A percentile compares a stretch with the other conserved stretches of the same genome.
These are phyloP conservation scores for Apiotrichum mycotoxinovorans DNA, from an alignment of 1,284 basidiomycete species.

Conservation along the genomic window DNA sequence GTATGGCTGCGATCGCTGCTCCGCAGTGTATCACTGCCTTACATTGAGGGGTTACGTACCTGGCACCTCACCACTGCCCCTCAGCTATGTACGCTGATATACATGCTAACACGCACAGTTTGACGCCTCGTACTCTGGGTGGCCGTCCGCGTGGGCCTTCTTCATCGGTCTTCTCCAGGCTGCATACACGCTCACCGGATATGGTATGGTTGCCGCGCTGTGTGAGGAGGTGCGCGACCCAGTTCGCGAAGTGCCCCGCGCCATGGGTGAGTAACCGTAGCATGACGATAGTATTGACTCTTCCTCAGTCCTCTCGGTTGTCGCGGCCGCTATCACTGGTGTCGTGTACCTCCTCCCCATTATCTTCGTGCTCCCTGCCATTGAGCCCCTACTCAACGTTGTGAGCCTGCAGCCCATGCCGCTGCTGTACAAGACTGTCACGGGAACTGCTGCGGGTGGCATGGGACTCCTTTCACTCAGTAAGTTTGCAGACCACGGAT, in stretches of 20 bases:
- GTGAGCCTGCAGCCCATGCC: conserved; percentile 53
- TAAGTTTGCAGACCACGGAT: conserved; percentile 14
- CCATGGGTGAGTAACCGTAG: conserved; percentile 28
- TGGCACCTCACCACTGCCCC: no score
- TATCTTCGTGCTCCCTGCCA: conserved; percentile 50
- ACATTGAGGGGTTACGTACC: no score
- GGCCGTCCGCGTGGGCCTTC: conserved; percentile 19
- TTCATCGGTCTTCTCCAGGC: conserved; percentile 32
- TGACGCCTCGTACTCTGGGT: conserved; percentile 18
- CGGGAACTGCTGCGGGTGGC: conserved; percentile 49
- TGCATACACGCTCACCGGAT: conserved; percentile 47
- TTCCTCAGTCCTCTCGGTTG: conserved; percentile 43
- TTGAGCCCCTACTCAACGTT: conserved; percentile 45
- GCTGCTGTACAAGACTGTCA: conserved; percentile 51
- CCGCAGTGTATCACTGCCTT: no score
- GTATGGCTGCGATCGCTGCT: no score
- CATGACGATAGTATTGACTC: background rate
- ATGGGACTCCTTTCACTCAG: conserved; percentile 52
- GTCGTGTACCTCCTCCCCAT: conserved; percentile 52
- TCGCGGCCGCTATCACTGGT: conserved; percentile 52
- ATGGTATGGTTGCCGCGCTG: conserved; percentile 50
- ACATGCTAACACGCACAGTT: conserved; percentile 11
- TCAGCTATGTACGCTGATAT: no score
- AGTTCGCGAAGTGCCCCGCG: conserved; percentile 45
- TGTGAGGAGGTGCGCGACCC: conserved; percentile 51